Evolutionary conservation across 2,329 filamentous ascomycete genomes (phyloP), one percentile per base, ranked within the genome.

Genomic region (Leptodontidium sp.): DNA sequence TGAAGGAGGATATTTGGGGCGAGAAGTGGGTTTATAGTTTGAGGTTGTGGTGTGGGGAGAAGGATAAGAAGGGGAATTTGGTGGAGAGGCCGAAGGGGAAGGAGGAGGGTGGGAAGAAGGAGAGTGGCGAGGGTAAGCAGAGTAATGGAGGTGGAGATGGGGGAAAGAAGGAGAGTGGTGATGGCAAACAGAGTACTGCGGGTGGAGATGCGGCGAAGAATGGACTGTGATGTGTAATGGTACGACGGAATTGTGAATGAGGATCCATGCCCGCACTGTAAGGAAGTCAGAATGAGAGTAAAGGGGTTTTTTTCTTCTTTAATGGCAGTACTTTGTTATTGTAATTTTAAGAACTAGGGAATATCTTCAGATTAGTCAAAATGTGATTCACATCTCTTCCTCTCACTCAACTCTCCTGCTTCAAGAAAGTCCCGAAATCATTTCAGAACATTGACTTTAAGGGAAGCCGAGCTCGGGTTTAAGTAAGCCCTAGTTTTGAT

Each of bases 1-100:
- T 59, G 67, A 49, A 26, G n/a, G 71, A 73, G 67, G 67, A 73
- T 72, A 43, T 73, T 15, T 47, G 38, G 45, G 63, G 43, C 2
- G 66, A 72, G 50, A 57, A 43, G 50, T 73, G 68, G 68, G 50
- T 69, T 50, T 72, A 72, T 63, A 24, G 24, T 21, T 57, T 66
- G 62, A 64, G 55, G 50, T 32, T 72, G 63, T 72, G 69, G 69
- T 72, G 71, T 70, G 45, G 45, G 52, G 57, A 50, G 52, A 57
- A 49, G 52, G 66, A 63, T 55, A 59, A 64, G 52, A 58, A 52
- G 29, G 66, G 66, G 61, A 65, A 47, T 8, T 12, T 53, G 8
- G 61, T 52, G 40, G 43, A 61, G 58, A 47, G 29, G 43, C 24
- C 58, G 24, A 49, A 32, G 45, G 29, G 9, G 17, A 26, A 26